These are phyloP conservation scores for Gastrolobium villosum DNA, from an alignment of 306 rosid genomes.

Conservation along the genomic window DNA sequence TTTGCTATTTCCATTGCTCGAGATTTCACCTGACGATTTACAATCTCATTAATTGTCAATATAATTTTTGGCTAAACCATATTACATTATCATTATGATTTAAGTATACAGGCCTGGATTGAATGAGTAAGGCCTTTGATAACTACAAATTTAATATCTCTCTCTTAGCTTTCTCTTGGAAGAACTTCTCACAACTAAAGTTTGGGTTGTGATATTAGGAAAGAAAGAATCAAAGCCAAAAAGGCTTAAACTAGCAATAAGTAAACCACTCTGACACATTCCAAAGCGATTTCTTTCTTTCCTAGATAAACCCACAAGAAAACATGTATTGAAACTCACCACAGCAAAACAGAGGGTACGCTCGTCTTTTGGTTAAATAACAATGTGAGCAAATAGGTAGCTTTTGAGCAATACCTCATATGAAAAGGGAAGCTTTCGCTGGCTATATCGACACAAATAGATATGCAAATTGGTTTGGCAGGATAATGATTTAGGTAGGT, in stretches of 20 bases:
- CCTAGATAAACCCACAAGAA: conserved; percentile 1
- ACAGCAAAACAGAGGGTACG: conserved; percentile 90
- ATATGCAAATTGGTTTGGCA: no score
- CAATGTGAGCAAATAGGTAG: no score
- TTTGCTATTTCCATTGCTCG: conserved; percentile 75
- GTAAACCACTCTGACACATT: not conserved
- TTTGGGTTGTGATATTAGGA: not conserved
- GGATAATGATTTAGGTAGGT: no score
- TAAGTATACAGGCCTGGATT: not conserved
- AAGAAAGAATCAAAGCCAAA: not conserved
- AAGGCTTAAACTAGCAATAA: not conserved
- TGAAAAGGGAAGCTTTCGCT: no score
- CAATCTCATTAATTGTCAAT: conserved; percentile 32
- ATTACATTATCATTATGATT: not conserved
- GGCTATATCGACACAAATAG: no score
- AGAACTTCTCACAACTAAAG: not conserved
- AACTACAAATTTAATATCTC: not conserved
- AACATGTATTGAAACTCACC: conserved; percentile 62
- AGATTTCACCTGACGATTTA: conserved; percentile 71
- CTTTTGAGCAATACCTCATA: no score
- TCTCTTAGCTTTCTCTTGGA: conserved; percentile 26
- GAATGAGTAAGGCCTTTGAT: no score
- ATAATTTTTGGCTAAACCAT: not conserved
- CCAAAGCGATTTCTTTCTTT: conserved; percentile 9
- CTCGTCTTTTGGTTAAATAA: no score